Conservation (phyloP, 2,329 filamentous ascomycete species). For the Lecanicillium sp. region DNA sequence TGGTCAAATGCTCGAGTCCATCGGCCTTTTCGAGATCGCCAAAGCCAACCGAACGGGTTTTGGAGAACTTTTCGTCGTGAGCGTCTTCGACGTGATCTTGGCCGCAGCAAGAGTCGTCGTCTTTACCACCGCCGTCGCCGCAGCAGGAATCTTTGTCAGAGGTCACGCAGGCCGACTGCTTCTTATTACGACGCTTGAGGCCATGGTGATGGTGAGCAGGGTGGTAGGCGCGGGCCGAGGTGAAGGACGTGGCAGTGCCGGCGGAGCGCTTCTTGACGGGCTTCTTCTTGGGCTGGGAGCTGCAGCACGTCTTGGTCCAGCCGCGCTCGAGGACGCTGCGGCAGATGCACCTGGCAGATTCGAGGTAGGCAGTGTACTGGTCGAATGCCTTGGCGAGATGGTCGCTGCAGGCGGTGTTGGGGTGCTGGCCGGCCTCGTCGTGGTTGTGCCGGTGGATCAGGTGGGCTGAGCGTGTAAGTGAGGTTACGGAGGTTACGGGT, state of each 20-base stretch:
- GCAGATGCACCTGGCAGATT: constrained; percentile 33
- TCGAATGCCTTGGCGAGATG: constrained; percentile 29
- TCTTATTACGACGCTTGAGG: constrained; percentile 19
- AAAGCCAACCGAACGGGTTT: background rate
- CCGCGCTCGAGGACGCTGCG: constrained; percentile 27
- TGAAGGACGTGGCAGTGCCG: background rate
- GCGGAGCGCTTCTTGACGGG: background rate
- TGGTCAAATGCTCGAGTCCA: constrained; percentile 22
- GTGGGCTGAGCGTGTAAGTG: constrained; percentile 11
- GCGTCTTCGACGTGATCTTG: constrained; percentile 12
- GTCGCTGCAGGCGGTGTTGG: constrained; percentile 24
- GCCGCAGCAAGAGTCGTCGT: constrained; percentile 13
- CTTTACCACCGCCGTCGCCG: constrained; percentile 10
- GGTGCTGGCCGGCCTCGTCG: constrained; percentile 22
- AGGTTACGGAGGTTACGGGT: background rate
- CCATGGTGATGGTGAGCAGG: constrained; percentile 20
- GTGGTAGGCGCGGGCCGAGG: background rate
- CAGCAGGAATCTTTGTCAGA: constrained; percentile 12
- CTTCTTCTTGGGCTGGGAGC: constrained; percentile 11
- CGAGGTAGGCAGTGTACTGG: constrained; percentile 30
- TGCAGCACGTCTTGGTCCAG: constrained; percentile 24
- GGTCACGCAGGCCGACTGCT: background rate
- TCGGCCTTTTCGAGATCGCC: constrained; percentile 23
- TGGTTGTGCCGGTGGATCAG: constrained; percentile 21
- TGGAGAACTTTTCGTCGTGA: background rate